phyloP scores from a whole-genome alignment of 1,139 yeast genomes.

The Yarrowia galli region DNA sequence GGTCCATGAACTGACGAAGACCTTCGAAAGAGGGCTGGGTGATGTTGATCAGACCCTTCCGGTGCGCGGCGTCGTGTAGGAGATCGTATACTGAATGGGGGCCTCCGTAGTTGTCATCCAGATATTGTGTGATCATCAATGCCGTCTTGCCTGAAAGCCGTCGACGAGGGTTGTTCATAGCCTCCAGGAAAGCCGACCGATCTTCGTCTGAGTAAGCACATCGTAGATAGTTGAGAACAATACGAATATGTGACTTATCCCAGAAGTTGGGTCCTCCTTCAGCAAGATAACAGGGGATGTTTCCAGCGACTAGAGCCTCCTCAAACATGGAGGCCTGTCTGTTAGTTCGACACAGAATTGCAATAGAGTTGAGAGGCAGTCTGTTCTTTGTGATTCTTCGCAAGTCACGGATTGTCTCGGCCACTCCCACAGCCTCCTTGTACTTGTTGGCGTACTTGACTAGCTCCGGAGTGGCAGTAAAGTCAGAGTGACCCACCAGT shows the following conservation, averaged over 20 bases:
- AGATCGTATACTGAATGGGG: neutral
- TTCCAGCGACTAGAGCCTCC: constrained; percentile 59
- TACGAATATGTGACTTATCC: constrained; percentile 74
- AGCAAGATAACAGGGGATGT: constrained; percentile 70
- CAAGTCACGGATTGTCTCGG: constrained; percentile 57
- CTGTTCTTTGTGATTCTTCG: neutral
- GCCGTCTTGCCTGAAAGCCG: constrained; percentile 55
- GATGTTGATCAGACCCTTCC: constrained; percentile 10
- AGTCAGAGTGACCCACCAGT: constrained; percentile 38
- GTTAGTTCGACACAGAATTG: constrained; percentile 72
- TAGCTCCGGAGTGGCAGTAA: constrained; percentile 55
- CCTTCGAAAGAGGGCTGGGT: constrained; percentile 14
- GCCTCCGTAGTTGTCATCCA: constrained; percentile 14
- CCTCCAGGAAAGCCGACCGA: constrained; percentile 63
- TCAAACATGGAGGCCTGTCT: constrained; percentile 68
- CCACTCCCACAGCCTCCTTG: constrained; percentile 66
- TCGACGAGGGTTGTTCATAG: constrained; percentile 66
- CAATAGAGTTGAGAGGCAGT: constrained; percentile 63
- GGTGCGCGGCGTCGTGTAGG: neutral
- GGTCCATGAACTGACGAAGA: constrained; percentile 16
- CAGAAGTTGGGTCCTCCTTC: constrained; percentile 78
- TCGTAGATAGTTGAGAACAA: constrained; percentile 69
- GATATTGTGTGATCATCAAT: neutral
- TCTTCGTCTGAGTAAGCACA: constrained; percentile 66
- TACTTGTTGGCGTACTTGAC: constrained; percentile 53